Conservation (phyloP, 2,329 filamentous ascomycete genomes). For the Hypoxylon sp. region DNA sequence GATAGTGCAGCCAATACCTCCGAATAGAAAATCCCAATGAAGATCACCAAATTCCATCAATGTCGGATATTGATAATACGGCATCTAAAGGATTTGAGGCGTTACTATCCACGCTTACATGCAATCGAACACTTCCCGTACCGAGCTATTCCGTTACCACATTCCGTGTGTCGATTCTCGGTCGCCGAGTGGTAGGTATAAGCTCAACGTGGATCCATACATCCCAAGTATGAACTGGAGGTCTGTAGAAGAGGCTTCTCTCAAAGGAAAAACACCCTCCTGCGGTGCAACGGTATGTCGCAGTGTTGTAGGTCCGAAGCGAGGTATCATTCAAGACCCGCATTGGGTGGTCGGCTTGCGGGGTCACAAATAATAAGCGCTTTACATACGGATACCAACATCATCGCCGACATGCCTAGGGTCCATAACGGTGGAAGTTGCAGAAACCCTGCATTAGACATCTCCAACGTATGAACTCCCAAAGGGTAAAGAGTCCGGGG, state of each 20-base stretch:
- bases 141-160: slow-evolving; percentile 24
- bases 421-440: slow-evolving; percentile 33
- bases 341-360: slow-evolving; percentile 36
- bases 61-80: slow-evolving; percentile 29
- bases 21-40: slow-evolving; percentile 33
- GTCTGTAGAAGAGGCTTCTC: slow-evolving; percentile 29
- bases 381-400: slow-evolving; percentile 21
- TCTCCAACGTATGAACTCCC: slow-evolving; percentile 26
- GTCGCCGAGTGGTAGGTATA: slow-evolving; percentile 26
- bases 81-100: slow-evolving; percentile 13
- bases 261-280: slow-evolving; percentile 32
- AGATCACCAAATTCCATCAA: slow-evolving; percentile 31
- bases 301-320: slow-evolving; percentile 40
- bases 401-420: slow-evolving; percentile 22
- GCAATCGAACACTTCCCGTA: slow-evolving; percentile 8
- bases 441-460: slow-evolving; percentile 40
- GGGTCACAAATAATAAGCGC: slow-evolving; percentile 33
- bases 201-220: slow-evolving; percentile 43
- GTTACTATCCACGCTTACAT: slow-evolving; percentile 9
- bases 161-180: slow-evolving; percentile 24
- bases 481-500: slow-evolving; percentile 38
- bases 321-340: slow-evolving; percentile 36
- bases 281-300: slow-evolving; percentile 40
- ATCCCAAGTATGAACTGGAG: slow-evolving; percentile 31
- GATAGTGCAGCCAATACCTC: slow-evolving; percentile 35